A percentile compares a stretch with the other conserved stretches of the same genome.
phyloP scores from a whole-genome alignment of 169 alveolate genomes.

The Cryptosporidium canis region DNA sequence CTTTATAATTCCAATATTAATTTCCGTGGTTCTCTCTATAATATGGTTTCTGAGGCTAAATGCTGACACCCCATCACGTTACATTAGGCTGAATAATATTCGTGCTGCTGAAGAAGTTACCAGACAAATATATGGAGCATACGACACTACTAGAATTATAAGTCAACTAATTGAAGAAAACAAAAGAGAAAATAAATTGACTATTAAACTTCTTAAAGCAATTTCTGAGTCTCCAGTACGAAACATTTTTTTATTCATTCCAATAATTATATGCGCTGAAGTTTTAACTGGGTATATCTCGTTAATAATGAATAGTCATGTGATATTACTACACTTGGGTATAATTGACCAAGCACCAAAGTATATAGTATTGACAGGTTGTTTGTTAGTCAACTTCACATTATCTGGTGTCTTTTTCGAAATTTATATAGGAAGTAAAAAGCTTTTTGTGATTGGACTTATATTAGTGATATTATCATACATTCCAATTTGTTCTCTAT shows the following conservation, averaged over 20 bases:
- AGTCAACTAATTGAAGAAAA: conserved; percentile 22
- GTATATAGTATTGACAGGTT: conserved; percentile 18
- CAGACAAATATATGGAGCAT: conserved; percentile 30
- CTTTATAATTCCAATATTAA: neutral
- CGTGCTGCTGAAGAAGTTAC: conserved; percentile 26
- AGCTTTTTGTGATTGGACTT: conserved; percentile 18
- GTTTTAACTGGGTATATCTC: conserved; percentile 41
- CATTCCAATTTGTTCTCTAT: conserved; percentile 14
- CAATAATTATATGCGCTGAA: conserved; percentile 30
- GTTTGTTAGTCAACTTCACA: conserved; percentile 43
- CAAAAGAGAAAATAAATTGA: neutral
- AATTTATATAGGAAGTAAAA: conserved; percentile 40
- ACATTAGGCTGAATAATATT: conserved; percentile 15
- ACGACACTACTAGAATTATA: conserved; percentile 33
- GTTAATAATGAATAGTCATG: neutral
- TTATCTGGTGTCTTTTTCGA: conserved; percentile 58
- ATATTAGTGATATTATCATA: neutral
- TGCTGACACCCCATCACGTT: conserved; percentile 49
- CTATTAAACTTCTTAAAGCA: neutral
- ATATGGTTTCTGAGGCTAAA: conserved; percentile 9
- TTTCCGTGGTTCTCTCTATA: neutral
- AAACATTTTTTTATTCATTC: neutral
- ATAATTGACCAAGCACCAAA: neutral
- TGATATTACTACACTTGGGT: neutral
- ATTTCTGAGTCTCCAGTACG: conserved; percentile 9